A percentile compares a stretch with the other conserved stretches of the same genome.
phyloP scores from a whole-genome alignment of 2,329 filamentous ascomycete genomes.

The Neonectria faginata region DNA sequence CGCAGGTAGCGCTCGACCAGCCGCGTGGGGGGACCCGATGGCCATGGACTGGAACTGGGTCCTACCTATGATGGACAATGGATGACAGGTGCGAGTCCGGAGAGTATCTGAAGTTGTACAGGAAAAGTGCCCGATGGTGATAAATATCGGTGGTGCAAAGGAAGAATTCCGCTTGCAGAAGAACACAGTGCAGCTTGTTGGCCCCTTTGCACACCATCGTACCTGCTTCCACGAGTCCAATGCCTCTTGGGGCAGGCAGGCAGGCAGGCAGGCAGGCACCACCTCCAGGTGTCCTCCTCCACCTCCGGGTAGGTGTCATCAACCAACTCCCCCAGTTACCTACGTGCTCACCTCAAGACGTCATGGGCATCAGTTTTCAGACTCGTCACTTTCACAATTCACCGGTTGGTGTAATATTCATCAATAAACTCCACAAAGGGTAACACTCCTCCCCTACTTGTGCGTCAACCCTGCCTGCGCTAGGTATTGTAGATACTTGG shows the following conservation, averaged over 20 bases:
- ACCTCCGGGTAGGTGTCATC: not conserved
- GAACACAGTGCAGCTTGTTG: not conserved
- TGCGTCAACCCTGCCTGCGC: conserved; percentile 2
- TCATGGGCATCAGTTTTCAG: conserved; percentile 16
- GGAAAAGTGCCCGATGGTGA: not conserved
- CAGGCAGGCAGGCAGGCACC: not conserved
- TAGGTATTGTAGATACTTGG: conserved; percentile 7
- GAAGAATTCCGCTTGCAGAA: no score
- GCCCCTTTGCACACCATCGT: not conserved
- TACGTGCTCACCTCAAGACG: not conserved
- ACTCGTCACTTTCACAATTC: conserved; percentile 16
- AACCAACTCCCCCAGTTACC: not conserved
- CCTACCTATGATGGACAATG: not conserved
- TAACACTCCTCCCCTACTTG: conserved; percentile 16
- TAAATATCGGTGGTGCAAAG: not conserved
- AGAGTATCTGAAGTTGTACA: not conserved
- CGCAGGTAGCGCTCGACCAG: not conserved
- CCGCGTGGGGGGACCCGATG: conserved; percentile 3
- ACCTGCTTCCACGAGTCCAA: not conserved
- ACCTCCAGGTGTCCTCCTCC: not conserved
- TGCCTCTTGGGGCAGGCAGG: not conserved
- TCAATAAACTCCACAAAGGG: conserved; percentile 15
- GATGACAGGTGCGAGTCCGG: not conserved
- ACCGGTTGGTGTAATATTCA: conserved; percentile 7
- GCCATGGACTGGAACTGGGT: not conserved